Evolutionary conservation across 1,139 yeast genomes (phyloP).

Genomic region (Yarrowia galli): DNA sequence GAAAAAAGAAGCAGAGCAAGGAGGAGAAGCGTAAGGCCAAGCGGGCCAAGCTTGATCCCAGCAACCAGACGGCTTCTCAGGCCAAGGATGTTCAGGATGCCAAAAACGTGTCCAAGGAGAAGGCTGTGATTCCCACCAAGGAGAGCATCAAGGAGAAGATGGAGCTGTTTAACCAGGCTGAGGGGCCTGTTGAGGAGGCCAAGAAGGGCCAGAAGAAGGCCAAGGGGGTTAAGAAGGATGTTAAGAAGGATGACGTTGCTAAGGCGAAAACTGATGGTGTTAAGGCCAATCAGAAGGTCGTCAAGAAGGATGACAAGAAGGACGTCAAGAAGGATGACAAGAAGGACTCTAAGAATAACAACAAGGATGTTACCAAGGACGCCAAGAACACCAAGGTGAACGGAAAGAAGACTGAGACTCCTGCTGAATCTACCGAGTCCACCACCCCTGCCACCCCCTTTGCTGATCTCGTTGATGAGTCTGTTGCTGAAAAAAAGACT

Average conservation of each 20-base stretch:
- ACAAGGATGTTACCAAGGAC: background rate
- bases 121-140: slow-evolving; percentile 40
- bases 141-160: slow-evolving; percentile 39
- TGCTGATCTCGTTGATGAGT: slow-evolving; percentile 6
- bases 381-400: background rate
- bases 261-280: slow-evolving; percentile 11
- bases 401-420: background rate
- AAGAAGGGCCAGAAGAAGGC: slow-evolving; percentile 41
- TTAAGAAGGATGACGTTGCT: background rate
- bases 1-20: slow-evolving; percentile 76
- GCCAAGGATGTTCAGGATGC: slow-evolving; percentile 70
- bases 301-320: background rate
- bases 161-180: slow-evolving; percentile 40
- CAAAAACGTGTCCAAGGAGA: slow-evolving; percentile 44
- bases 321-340: slow-evolving; percentile 40
- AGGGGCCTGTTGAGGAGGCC: slow-evolving; percentile 41
- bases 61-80: slow-evolving; percentile 55
- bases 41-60: slow-evolving; percentile 79
- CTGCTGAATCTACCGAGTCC: background rate
- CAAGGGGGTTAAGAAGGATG: background rate
- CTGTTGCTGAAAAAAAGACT: slow-evolving; percentile 39
- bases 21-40: slow-evolving; percentile 68
- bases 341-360: background rate
- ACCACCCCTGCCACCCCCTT: background rate
- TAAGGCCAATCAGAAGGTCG: background rate